Base-by-base conservation (phyloP, 2,329 filamentous ascomycete species). In the Fusarium virguliforme region DNA sequence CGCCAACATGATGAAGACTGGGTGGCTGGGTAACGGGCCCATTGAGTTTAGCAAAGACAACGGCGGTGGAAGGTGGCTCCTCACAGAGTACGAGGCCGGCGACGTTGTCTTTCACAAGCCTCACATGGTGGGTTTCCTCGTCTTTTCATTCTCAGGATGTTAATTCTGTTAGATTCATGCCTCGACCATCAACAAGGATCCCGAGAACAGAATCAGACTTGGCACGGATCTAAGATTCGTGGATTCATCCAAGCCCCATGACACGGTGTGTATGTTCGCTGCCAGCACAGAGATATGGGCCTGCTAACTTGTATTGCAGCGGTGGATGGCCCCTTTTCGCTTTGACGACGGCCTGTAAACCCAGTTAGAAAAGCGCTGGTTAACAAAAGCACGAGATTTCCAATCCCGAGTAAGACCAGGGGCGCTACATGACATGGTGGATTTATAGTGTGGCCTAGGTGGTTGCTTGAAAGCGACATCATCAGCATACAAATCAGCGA, bases 1-100 rank as follows among this genome's bases (percentile, higher is more conserved):
- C 69, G 80, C 82, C 22, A 89, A 90, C 68, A 90, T 90, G 88
- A 86, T 89, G 80, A 79, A 81, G 0, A 86, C 82, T 0, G 88
- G 87, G 0, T 75, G 89, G 37, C 80, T 90, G 2, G 84, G 84
- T 9, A 84, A 89, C 32, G 83, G 81, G 0, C 85, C 87, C 1
- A 80, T 79, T 1, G 74, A 72, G 34, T 83, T 82, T 68, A 77
- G 71, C 6, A 64, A 76, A 28, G 60, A 68, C 26, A 68, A 79
- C n/a, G 64, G 66, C 4, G 64, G 63, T 2, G 72, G 73, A 34
- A 68, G 73, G 55, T 83, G 82, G 81, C 72, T 83, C 4, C 73
- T 82, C 3, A 76, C 78, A 3, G 76, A 75, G 18, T 83, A 83
- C 37, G 78, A 83, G 51, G 81, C 82, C 2, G 82, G 82, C 6